phyloP scores from a whole-genome alignment of 768 basidiomycete genomes.

The Kwoniella bestiolae region DNA sequence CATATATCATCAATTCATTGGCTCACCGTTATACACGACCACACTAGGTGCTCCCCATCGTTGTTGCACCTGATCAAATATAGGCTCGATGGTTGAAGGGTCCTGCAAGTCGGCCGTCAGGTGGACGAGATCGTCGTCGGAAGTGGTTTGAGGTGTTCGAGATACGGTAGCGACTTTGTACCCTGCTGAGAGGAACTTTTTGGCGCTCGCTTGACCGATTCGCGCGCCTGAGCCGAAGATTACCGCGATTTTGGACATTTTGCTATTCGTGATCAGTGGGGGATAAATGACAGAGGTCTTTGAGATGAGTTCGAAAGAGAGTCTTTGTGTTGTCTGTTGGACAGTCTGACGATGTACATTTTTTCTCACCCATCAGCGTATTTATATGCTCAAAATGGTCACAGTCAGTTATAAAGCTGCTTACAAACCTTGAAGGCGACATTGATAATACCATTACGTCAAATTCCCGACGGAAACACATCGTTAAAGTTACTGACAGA shows the following conservation, averaged over 20 bases:
- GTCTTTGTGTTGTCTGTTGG: too few relatives aligned
- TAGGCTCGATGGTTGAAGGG: background rate
- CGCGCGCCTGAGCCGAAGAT: conserved; percentile 1
- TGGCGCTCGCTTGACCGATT: conserved; percentile 1
- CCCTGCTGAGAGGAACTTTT: background rate
- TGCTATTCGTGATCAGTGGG: background rate
- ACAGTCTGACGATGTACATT: too few relatives aligned
- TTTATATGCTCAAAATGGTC: too few relatives aligned
- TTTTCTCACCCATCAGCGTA: too few relatives aligned
- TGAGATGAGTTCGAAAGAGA: too few relatives aligned
- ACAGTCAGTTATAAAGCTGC: too few relatives aligned
- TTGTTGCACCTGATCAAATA: conserved; percentile 9
- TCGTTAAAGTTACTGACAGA: too few relatives aligned
- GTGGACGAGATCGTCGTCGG: background rate
- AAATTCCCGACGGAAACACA: too few relatives aligned
- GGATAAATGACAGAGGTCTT: too few relatives aligned
- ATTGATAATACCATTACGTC: too few relatives aligned
- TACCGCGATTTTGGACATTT: conserved; percentile 6
- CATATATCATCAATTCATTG: background rate
- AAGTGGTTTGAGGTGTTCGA: background rate
- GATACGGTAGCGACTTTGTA: conserved; percentile 10
- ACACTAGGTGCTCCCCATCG: conserved; percentile 3
- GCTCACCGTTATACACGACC: conserved; percentile 10
- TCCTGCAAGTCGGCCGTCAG: background rate
- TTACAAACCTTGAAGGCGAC: too few relatives aligned